Percentiles rank a stretch among this genome's conserved stretches.
These are phyloP conservation scores for Radiomyces spectabilis DNA, from an alignment of 192 early-diverging fungal genomes.

Conservation along the genomic window DNA sequence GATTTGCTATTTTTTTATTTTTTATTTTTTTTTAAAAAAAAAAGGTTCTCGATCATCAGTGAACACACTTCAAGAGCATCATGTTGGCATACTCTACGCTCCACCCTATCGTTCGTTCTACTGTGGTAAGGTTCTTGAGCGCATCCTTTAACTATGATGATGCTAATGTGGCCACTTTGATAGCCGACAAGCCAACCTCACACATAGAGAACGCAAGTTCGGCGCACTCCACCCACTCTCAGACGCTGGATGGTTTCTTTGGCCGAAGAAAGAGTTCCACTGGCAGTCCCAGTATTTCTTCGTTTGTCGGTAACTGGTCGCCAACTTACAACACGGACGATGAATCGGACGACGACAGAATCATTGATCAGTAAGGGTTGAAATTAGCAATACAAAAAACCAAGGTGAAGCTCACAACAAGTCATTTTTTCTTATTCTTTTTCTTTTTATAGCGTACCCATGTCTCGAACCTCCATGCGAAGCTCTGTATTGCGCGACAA, in stretches of 20 bases:
- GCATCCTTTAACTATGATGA: too few species aligned
- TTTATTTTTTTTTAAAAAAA: neutral
- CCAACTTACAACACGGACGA: neutral
- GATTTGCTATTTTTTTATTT: neutral
- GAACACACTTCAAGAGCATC: constrained; percentile 21
- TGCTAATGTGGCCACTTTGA: too few species aligned
- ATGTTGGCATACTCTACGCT: constrained; percentile 43
- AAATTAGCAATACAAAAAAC: too few species aligned
- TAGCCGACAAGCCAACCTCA: too few species aligned
- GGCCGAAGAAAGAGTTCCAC: neutral
- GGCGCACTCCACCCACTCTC: too few species aligned
- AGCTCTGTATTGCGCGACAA: constrained; percentile 4
- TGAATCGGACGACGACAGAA: neutral
- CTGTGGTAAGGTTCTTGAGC: too few species aligned
- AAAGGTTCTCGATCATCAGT: constrained; percentile 17
- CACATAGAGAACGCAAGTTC: too few species aligned
- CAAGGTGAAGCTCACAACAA: too few species aligned
- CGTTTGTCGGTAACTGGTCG: neutral
- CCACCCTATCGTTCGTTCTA: constrained; percentile 38
- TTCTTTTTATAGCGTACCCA: neutral
- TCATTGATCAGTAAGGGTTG: too few species aligned
- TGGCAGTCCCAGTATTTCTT: neutral
- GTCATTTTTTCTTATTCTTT: too few species aligned
- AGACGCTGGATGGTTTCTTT: too few species aligned
- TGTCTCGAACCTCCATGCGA: neutral